A percentile compares a stretch with the other conserved stretches of the same genome.
Conservation (phyloP, 2,329 filamentous ascomycete genomes). For the Dissoconium aciculare region DNA sequence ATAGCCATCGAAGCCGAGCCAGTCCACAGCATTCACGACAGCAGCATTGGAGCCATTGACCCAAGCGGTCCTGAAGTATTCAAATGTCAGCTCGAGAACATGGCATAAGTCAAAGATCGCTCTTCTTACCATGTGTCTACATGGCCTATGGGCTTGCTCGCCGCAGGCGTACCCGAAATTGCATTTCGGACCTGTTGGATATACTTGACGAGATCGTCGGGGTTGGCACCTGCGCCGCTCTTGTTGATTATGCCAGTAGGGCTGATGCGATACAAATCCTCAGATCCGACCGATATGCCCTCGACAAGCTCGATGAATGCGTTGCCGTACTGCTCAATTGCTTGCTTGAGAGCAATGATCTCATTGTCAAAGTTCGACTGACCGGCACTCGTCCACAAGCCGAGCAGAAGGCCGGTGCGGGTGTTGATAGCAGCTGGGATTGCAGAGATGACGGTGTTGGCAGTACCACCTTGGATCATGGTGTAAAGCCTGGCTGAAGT, state of each 20-base stretch:
- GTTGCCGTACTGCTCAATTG: slow-evolving; percentile 53
- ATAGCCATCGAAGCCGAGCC: slow-evolving; percentile 70
- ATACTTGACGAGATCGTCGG: slow-evolving; percentile 50
- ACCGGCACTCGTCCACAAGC: slow-evolving; percentile 52
- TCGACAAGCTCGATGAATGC: slow-evolving; percentile 52
- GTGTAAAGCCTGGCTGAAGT: slow-evolving; percentile 46
- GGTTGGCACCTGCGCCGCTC: slow-evolving; percentile 47
- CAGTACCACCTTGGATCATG: slow-evolving; percentile 40
- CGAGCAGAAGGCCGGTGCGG: slow-evolving; percentile 63
- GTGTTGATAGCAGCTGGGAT: slow-evolving; percentile 73
- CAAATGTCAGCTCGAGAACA: no score
- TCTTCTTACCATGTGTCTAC: slow-evolving; percentile 92
- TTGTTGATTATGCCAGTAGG: slow-evolving; percentile 49
- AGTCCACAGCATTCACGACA: slow-evolving; percentile 57
- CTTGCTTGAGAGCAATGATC: slow-evolving; percentile 52
- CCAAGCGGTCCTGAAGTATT: no score
- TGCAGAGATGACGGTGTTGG: slow-evolving; percentile 48
- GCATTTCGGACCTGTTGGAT: slow-evolving; percentile 52
- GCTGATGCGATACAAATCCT: slow-evolving; percentile 57
- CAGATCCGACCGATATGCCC: slow-evolving; percentile 73
- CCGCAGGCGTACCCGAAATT: slow-evolving; percentile 44
- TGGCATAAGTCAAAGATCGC: no score
- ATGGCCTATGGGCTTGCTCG: slow-evolving; percentile 53
- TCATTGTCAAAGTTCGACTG: slow-evolving; percentile 51
- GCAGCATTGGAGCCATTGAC: slow-evolving; percentile 55